Percentiles rank a stretch among this genome's conserved stretches.
These are phyloP conservation scores for Xerophyta viscosa DNA, from an alignment of 106 monocot species.

Conservation along the genomic window DNA sequence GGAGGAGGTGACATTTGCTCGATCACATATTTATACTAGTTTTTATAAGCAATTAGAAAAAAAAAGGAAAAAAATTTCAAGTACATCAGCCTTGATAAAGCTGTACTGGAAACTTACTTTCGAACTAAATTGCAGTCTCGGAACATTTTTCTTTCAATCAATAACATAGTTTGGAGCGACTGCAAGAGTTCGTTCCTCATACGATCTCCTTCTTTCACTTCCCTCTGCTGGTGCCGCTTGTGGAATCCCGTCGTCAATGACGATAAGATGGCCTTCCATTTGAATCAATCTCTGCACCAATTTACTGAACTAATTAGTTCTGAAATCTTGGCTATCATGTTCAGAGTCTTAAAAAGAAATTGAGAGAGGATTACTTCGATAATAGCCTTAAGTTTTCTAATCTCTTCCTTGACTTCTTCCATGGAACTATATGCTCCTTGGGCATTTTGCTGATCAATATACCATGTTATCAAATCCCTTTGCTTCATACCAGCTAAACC, in stretches of 20 bases:
- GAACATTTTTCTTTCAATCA: conserved; percentile 50
- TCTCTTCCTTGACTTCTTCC: conserved; percentile 76
- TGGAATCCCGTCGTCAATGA: conserved; percentile 76
- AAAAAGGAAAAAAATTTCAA: too few relatives aligned
- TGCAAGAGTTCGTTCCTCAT: conserved; percentile 67
- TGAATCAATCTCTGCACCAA: conserved; percentile 81
- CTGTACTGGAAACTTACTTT: too few relatives aligned
- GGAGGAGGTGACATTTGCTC: too few relatives aligned
- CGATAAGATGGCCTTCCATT: conserved; percentile 92
- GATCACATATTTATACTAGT: too few relatives aligned
- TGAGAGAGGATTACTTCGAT: conserved; percentile 56
- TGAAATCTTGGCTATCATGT: not conserved
- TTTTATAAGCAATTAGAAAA: too few relatives aligned
- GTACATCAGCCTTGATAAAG: too few relatives aligned
- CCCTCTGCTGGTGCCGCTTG: conserved; percentile 24
- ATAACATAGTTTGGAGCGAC: conserved; percentile 92
- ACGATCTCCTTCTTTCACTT: conserved; percentile 32
- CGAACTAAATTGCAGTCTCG: too few relatives aligned
- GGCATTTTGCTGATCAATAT: conserved; percentile 75
- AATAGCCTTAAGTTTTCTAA: conserved; percentile 84
- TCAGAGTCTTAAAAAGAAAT: not conserved
- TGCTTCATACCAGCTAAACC: conserved; percentile 97
- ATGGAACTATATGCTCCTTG: conserved; percentile 48
- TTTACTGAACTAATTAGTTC: not conserved
- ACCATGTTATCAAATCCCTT: conserved; percentile 83